These are phyloP conservation scores for Drechslera avenae DNA, from an alignment of 2,329 filamentous ascomycete species.

Conservation along the genomic window DNA sequence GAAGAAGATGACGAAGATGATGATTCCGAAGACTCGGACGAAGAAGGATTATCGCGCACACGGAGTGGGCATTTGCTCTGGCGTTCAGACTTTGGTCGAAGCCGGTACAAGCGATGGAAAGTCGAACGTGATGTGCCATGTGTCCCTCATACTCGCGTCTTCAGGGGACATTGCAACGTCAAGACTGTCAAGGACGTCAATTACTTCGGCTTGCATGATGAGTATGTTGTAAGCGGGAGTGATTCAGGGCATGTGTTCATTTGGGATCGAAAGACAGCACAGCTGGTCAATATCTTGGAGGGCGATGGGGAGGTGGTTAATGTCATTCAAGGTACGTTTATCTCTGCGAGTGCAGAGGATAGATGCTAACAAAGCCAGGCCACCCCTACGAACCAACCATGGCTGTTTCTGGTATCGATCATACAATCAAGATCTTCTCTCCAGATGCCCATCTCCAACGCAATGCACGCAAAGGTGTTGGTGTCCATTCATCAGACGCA, in stretches of 20 bases:
- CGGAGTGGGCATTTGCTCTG: slow-evolving; percentile 52
- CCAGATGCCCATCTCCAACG: slow-evolving; percentile 63
- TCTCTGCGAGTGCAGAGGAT: not conserved
- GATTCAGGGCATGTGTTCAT: slow-evolving; percentile 72
- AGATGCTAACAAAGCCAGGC: slow-evolving; percentile 46
- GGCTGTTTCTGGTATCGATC: slow-evolving; percentile 69
- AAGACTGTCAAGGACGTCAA: slow-evolving; percentile 73
- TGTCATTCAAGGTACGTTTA: slow-evolving; percentile 62
- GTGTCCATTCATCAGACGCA: slow-evolving; percentile 58
- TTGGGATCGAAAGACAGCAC: slow-evolving; percentile 67
- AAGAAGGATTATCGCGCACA: slow-evolving; percentile 43
- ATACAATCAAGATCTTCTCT: slow-evolving; percentile 72
- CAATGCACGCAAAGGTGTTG: slow-evolving; percentile 62
- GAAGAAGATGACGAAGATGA: slow-evolving; percentile 42
- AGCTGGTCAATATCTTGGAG: slow-evolving; percentile 68
- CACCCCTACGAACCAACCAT: slow-evolving; percentile 71
- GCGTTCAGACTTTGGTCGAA: slow-evolving; percentile 56
- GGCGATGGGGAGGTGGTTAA: slow-evolving; percentile 73
- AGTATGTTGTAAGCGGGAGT: slow-evolving; percentile 70
- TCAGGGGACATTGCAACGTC: slow-evolving; percentile 69
- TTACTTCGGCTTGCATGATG: slow-evolving; percentile 69
- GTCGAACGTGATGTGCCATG: slow-evolving; percentile 63
- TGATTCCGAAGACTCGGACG: slow-evolving; percentile 33
- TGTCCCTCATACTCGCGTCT: slow-evolving; percentile 61
- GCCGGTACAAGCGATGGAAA: slow-evolving; percentile 51